phyloP scores from a whole-genome alignment of 2,329 filamentous ascomycete species.

The Beauveria sp. region DNA sequence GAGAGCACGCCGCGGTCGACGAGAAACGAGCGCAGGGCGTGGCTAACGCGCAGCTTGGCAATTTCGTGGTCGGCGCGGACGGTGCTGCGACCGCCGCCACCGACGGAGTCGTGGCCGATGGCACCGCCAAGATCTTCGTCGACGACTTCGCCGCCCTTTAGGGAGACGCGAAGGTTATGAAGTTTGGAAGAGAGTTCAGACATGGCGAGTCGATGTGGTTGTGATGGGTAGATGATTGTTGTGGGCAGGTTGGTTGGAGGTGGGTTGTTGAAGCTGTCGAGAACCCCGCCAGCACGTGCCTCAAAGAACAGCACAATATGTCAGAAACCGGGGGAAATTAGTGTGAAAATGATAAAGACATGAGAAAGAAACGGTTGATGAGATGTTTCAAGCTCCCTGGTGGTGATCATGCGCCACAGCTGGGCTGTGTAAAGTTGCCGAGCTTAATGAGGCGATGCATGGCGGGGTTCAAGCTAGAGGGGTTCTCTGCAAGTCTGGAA shows the following conservation, averaged over 20 bases:
- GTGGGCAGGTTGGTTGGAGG: not conserved
- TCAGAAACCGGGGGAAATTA: not conserved
- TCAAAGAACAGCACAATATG: not conserved
- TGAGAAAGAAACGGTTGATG: not conserved
- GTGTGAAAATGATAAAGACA: not conserved
- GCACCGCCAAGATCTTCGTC: constrained; percentile 47
- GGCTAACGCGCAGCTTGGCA: constrained; percentile 50
- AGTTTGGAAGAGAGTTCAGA: constrained; percentile 14
- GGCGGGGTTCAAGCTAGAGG: not conserved
- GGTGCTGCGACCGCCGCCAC: constrained; percentile 52
- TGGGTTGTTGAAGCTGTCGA: not conserved
- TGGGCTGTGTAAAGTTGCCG: not conserved
- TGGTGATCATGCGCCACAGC: not conserved
- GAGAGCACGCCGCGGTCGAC: constrained; percentile 43
- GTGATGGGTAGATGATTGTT: not conserved
- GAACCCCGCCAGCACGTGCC: not conserved
- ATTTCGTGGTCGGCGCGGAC: constrained; percentile 40
- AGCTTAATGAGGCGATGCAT: not conserved
- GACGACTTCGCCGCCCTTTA: constrained; percentile 31
- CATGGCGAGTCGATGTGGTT: constrained; percentile 4
- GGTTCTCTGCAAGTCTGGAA: not conserved
- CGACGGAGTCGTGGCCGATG: constrained; percentile 43
- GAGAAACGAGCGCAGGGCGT: constrained; percentile 48
- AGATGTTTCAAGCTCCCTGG: not conserved
- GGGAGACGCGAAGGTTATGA: constrained; percentile 11